A percentile compares a stretch with the other conserved stretches of the same genome.
phyloP scores from a whole-genome alignment of 129 eudicot species.

The Artemisia annua region DNA sequence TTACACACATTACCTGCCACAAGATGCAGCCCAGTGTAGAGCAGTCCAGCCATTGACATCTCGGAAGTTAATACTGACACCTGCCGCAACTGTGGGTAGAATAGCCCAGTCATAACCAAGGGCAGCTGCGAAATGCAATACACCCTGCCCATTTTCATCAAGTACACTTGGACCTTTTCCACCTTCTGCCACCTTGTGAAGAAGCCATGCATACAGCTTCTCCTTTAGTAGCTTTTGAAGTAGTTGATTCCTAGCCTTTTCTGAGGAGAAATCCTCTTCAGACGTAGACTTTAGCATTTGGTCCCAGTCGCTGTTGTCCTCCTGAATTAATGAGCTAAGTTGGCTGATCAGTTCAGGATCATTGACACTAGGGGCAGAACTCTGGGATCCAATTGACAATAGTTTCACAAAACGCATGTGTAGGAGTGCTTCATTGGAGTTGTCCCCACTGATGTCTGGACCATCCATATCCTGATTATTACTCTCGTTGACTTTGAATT shows the following conservation, averaged over 20 bases:
- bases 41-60: slow-evolving; percentile 98
- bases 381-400: slow-evolving; percentile 46
- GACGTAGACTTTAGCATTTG: slow-evolving; percentile 47
- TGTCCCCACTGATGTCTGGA: slow-evolving; percentile 32
- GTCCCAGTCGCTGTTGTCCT: slow-evolving; percentile 68
- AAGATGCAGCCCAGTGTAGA: slow-evolving; percentile 96
- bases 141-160: slow-evolving; percentile 91
- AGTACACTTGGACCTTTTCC: slow-evolving; percentile 86
- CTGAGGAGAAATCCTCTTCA: slow-evolving; percentile 51
- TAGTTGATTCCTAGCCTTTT: slow-evolving; percentile 49
- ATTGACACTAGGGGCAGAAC: slow-evolving; percentile 29
- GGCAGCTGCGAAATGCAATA: slow-evolving; percentile 87
- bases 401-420: slow-evolving; percentile 70
- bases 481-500: slow-evolving; percentile 45
- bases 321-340: slow-evolving; percentile 51
- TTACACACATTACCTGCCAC: slow-evolving; percentile 64
- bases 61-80: slow-evolving; percentile 85
- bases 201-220: slow-evolving; percentile 75
- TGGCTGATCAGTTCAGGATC: slow-evolving; percentile 44
- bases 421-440: slow-evolving; percentile 48
- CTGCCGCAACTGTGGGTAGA: slow-evolving; percentile 73
- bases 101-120: slow-evolving; percentile 97
- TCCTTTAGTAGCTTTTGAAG: slow-evolving; percentile 67
- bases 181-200: slow-evolving; percentile 76
- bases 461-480: slow-evolving; percentile 34